Conservation (phyloP, 108 stramenopile species). For the Nannochloropsis granulata region DNA sequence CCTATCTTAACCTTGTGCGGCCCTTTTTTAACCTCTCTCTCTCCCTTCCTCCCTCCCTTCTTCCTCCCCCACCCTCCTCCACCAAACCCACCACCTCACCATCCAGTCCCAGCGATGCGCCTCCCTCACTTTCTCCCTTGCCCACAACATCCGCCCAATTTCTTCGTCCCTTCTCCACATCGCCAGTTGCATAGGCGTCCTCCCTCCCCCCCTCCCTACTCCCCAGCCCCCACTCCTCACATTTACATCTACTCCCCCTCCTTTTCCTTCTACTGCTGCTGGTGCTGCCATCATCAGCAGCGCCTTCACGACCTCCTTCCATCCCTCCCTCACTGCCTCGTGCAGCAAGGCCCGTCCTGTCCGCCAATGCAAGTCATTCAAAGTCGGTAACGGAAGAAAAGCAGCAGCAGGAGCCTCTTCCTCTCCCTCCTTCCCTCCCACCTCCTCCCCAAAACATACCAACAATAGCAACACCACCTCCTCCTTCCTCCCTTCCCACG, state of each 20-base stretch:
- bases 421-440: neutral
- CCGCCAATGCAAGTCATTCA: neutral
- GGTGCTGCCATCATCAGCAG: neutral
- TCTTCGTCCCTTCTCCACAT: neutral
- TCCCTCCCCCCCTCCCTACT: neutral
- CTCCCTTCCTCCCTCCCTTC: neutral
- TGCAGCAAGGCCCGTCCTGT: neutral
- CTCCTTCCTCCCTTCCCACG: neutral
- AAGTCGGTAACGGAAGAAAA: neutral
- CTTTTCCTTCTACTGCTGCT: neutral
- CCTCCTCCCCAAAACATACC: neutral
- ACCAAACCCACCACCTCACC: neutral
- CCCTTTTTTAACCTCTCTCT: too few species aligned
- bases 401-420: neutral
- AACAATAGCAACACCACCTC: neutral
- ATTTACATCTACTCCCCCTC: neutral
- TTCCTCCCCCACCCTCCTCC: neutral
- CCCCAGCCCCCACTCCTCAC: neutral
- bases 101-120: neutral
- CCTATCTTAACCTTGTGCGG: too few species aligned
- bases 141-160: neutral
- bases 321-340: neutral
- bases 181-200: neutral
- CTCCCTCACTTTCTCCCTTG: neutral
- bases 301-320: neutral